These are phyloP conservation scores for Soucietia sequanensis DNA, from an alignment of 805 yeast genomes.

Conservation along the genomic window DNA sequence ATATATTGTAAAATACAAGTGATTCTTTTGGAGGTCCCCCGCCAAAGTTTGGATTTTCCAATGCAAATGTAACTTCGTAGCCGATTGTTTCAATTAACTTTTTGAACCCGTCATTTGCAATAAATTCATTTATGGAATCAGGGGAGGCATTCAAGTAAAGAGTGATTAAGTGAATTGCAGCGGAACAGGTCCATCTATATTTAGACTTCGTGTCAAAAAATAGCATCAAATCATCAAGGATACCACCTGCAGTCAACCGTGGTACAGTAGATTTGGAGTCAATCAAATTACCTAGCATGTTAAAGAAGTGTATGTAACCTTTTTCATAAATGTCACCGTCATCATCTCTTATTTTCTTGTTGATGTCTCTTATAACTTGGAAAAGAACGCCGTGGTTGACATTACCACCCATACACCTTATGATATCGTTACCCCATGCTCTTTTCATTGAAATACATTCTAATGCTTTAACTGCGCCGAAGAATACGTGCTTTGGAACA, in stretches of 20 bases:
- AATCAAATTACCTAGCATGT: slow-evolving; percentile 59
- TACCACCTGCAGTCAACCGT: slow-evolving; percentile 71
- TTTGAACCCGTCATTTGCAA: slow-evolving; percentile 64
- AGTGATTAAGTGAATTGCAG: slow-evolving; percentile 60
- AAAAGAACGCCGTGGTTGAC: slow-evolving; percentile 82
- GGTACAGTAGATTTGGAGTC: slow-evolving; percentile 54
- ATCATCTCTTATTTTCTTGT: slow-evolving; percentile 46
- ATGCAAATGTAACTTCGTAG: slow-evolving; percentile 63
- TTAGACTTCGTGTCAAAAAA: slow-evolving; percentile 54
- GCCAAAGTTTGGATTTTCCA: slow-evolving; percentile 56
- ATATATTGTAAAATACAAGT: slow-evolving; percentile 49
- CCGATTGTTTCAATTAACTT: slow-evolving; percentile 58
- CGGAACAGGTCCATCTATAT: slow-evolving; percentile 57
- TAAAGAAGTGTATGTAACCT: slow-evolving; percentile 56
- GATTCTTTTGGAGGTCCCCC: slow-evolving; percentile 56
- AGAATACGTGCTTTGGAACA: slow-evolving; percentile 52
- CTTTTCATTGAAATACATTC: slow-evolving; percentile 67
- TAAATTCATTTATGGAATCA: slow-evolving; percentile 61
- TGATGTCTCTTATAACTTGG: slow-evolving; percentile 66
- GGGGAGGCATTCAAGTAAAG: slow-evolving; percentile 40
- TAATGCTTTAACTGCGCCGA: slow-evolving; percentile 63
- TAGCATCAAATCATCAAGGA: slow-evolving; percentile 62
- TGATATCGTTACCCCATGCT: slow-evolving; percentile 71
- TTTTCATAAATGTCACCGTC: slow-evolving; percentile 29
- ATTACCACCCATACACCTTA: slow-evolving; percentile 79